These are phyloP conservation scores for Cenchrus fungigraminus DNA, from an alignment of 176 grass and related monocot species.

Conservation along the genomic window DNA sequence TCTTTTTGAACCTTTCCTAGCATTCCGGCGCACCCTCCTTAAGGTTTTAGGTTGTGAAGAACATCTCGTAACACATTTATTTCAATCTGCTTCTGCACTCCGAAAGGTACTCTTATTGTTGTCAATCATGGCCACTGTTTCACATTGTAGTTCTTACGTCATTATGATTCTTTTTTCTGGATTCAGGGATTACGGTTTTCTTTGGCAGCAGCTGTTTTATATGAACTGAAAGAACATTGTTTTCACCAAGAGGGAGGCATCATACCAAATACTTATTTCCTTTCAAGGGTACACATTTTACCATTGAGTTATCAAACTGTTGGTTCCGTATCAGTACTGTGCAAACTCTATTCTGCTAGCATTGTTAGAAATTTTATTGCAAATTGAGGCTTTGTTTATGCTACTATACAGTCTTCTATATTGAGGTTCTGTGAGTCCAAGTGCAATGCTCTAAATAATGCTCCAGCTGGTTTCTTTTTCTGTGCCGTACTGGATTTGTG, in stretches of 20 bases:
- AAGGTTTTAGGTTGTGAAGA: conserved; percentile 81
- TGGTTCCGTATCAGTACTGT: background rate
- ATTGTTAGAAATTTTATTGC: background rate
- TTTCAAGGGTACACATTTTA: conserved; percentile 66
- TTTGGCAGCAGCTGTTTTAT: conserved; percentile 80
- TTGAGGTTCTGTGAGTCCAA: background rate
- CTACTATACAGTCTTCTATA: background rate
- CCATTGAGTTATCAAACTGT: conserved; percentile 26
- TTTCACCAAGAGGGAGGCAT: conserved; percentile 55
- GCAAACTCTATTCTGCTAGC: conserved; percentile 9
- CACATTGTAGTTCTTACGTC: conserved; percentile 6
- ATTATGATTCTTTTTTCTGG: conserved; percentile 46
- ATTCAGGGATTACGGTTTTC: conserved; percentile 91
- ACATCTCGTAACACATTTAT: conserved; percentile 69
- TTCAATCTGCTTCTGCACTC: conserved; percentile 84
- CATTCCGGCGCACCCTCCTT: conserved; percentile 78
- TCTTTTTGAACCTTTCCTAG: conserved; percentile 89
- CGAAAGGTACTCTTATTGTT: conserved; percentile 71
- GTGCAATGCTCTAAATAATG: conserved; percentile 10
- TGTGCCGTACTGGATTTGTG: too few species aligned
- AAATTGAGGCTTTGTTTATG: background rate
- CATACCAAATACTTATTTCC: conserved; percentile 70
- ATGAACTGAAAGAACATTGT: conserved; percentile 86
- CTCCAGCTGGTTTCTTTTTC: background rate
- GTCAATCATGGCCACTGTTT: conserved; percentile 16